Percentiles rank a stretch among this genome's conserved stretches.
These are phyloP conservation scores for Xylaria flabelliformis DNA, from an alignment of 495 filamentous ascomycete species.

Conservation along the genomic window DNA sequence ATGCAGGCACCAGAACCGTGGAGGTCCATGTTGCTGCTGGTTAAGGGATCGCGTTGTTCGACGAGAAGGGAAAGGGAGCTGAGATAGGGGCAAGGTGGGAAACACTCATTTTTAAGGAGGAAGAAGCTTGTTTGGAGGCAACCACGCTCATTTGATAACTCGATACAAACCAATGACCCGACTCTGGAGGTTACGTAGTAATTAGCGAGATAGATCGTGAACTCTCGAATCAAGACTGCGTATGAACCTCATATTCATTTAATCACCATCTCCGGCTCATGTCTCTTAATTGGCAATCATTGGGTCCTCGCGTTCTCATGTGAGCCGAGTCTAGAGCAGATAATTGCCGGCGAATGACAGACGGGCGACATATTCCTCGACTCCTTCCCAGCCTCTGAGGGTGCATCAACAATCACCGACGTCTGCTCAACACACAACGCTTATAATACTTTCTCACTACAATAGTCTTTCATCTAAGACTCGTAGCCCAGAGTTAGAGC, in stretches of 20 bases:
- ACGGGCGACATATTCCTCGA: too few species aligned
- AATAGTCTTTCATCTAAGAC: background rate
- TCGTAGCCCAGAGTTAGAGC: background rate
- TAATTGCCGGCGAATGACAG: background rate
- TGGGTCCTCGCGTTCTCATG: background rate
- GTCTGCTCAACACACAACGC: background rate
- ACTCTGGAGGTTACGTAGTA: background rate
- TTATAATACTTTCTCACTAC: background rate
- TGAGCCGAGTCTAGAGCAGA: background rate
- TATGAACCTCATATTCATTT: background rate
- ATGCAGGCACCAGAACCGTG: conserved; percentile 1
- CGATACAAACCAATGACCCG: background rate
- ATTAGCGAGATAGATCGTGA: background rate
- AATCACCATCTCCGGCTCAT: background rate
- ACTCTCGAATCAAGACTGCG: background rate
- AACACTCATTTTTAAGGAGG: background rate
- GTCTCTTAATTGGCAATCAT: background rate
- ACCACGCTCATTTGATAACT: background rate
- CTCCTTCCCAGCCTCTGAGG: background rate
- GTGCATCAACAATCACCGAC: background rate
- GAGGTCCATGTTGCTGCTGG: conserved; percentile 26
- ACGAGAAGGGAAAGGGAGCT: background rate
- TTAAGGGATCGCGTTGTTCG: background rate
- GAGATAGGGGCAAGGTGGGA: background rate
- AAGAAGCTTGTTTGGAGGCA: background rate